These are phyloP conservation scores for Cornus kousa DNA, from an alignment of 148 eudicot genomes.

Conservation along the genomic window DNA sequence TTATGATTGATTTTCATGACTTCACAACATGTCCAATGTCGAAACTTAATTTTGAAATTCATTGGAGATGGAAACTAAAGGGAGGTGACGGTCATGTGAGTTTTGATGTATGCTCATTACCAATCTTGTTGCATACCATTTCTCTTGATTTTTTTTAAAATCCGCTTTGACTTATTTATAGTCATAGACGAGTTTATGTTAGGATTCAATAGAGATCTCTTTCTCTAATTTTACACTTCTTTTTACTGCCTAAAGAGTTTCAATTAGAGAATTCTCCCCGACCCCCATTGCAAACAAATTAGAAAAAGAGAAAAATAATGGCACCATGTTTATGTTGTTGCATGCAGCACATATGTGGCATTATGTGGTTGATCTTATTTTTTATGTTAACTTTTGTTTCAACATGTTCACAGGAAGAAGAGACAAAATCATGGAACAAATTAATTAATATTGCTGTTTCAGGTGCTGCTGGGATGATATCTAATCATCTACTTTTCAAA, in stretches of 20 bases:
- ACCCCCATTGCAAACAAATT: not conserved
- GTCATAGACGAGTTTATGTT: not conserved
- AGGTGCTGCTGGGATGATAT: slow-evolving; percentile 98
- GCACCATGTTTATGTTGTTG: not conserved
- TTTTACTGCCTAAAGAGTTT: not conserved
- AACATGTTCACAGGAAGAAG: slow-evolving; percentile 61
- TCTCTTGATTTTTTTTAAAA: not conserved
- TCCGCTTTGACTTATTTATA: not conserved
- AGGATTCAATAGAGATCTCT: not conserved
- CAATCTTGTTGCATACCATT: not conserved
- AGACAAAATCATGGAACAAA: slow-evolving; percentile 84
- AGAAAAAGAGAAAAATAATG: not conserved
- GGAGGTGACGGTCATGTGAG: no score
- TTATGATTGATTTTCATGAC: not conserved
- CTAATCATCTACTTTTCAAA: slow-evolving; percentile 92
- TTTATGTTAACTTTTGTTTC: not conserved
- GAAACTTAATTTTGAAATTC: no score
- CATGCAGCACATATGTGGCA: not conserved
- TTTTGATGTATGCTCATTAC: no score
- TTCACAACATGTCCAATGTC: no score
- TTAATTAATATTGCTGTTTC: slow-evolving; percentile 80
- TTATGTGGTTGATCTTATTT: not conserved
- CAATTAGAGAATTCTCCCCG: not conserved
- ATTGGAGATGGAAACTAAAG: not conserved
- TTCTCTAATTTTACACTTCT: not conserved